Percentiles rank a stretch among this genome's conserved stretches.
Evolutionary conservation across 306 rosid species (phyloP).

Genomic region (Prosopis cineraria): DNA sequence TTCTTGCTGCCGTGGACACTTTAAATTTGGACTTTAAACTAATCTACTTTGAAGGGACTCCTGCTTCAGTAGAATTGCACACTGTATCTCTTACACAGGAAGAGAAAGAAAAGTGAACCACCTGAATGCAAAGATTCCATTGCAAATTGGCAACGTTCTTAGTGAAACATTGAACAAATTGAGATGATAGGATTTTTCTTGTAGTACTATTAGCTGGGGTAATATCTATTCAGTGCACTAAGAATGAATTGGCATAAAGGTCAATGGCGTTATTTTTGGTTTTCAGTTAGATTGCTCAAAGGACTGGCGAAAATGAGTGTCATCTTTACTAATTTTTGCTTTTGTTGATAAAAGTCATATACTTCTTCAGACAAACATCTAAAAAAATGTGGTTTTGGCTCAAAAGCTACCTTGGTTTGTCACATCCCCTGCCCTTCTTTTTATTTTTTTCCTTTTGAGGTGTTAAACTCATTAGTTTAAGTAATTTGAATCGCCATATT

Average conservation of each 20-base stretch:
- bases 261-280: not conserved
- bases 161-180: not conserved
- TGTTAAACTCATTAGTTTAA: not conserved
- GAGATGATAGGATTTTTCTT: not conserved
- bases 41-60: not conserved
- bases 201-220: not conserved
- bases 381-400: not conserved
- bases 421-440: not conserved
- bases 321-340: constrained; percentile 1
- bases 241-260: not conserved
- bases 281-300: not conserved
- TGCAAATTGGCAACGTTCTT: not conserved
- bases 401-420: not conserved
- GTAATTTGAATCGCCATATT: constrained; percentile 24
- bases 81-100: not conserved
- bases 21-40: not conserved
- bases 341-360: not conserved
- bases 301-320: not conserved
- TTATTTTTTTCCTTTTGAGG: not conserved
- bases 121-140: not conserved
- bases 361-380: not conserved
- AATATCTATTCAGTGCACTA: not conserved
- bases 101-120: not conserved
- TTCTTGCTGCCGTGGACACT: not conserved
- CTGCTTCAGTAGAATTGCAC: not conserved